These are phyloP conservation scores for Symbiodinium natans DNA, from an alignment of 73 alveolate genomes.

Conservation along the genomic window DNA sequence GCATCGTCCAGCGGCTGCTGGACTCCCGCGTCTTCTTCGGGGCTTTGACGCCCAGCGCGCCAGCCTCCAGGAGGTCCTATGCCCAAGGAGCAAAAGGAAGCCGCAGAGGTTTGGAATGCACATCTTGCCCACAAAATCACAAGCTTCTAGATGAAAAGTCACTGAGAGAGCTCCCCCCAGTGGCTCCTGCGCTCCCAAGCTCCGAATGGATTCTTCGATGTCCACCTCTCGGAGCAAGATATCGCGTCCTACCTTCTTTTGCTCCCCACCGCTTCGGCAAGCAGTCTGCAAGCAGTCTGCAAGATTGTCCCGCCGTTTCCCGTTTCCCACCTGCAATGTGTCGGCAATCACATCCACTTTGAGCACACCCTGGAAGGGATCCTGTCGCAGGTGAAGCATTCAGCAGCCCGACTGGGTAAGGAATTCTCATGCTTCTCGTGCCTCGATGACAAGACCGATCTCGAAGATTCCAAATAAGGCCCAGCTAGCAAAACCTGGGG, in stretches of 20 bases:
- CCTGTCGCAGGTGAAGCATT: background rate
- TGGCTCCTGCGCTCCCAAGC: slow-evolving; percentile 63
- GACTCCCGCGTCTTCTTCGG: slow-evolving; percentile 13
- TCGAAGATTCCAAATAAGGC: slow-evolving; percentile 81
- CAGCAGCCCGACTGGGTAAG: background rate
- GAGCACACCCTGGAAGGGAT: slow-evolving; percentile 78
- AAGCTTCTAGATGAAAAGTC: too few relatives aligned
- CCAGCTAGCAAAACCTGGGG: slow-evolving; percentile 80
- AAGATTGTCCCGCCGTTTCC: too few relatives aligned
- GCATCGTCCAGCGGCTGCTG: background rate
- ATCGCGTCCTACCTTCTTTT: background rate
- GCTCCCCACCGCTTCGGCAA: too few relatives aligned
- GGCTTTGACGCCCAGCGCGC: slow-evolving; percentile 49
- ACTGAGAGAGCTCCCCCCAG: too few relatives aligned
- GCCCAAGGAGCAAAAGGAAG: background rate
- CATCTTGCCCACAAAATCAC: too few relatives aligned
- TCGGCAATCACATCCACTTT: slow-evolving; percentile 82
- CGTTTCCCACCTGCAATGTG: slow-evolving; percentile 34
- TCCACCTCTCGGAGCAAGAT: slow-evolving; percentile 19
- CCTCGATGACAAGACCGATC: slow-evolving; percentile 87
- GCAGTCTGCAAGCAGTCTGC: background rate
- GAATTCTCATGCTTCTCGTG: background rate
- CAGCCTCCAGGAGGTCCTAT: slow-evolving; percentile 55
- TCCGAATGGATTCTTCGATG: slow-evolving; percentile 64
- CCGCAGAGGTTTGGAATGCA: background rate